These are phyloP conservation scores for Schizochytrium sp. DNA, from an alignment of 108 stramenopile genomes.

Conservation along the genomic window DNA sequence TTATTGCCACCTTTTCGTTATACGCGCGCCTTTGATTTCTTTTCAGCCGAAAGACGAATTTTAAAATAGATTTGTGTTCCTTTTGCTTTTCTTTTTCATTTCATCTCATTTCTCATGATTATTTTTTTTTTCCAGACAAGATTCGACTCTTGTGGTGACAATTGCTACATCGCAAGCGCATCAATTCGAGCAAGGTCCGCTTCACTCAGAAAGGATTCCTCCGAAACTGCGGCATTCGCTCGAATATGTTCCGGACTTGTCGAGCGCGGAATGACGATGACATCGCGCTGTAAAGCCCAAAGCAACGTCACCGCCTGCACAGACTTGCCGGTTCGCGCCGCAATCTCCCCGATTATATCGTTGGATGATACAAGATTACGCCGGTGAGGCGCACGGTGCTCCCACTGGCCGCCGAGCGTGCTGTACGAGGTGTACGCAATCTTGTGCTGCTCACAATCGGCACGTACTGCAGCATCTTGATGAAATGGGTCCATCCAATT, in stretches of 20 bases:
- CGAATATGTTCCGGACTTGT: not conserved
- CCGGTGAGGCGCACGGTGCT: not conserved
- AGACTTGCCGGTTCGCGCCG: not conserved
- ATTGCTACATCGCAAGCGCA: not conserved
- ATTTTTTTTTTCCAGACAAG: too few species aligned
- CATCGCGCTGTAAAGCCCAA: slow-evolving; percentile 31
- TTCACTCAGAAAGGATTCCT: not conserved
- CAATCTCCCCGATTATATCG: not conserved
- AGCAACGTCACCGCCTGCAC: slow-evolving; percentile 15
- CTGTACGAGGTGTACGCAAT: slow-evolving; percentile 42
- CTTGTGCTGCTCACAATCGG: slow-evolving; percentile 5
- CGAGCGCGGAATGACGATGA: slow-evolving; percentile 27
- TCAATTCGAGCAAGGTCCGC: not conserved
- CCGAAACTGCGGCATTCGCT: not conserved
- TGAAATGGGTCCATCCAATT: slow-evolving; percentile 52
- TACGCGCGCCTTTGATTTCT: too few species aligned
- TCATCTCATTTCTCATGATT: too few species aligned
- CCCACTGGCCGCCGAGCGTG: slow-evolving; percentile 38
- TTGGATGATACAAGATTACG: slow-evolving; percentile 24
- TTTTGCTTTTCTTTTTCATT: too few species aligned
- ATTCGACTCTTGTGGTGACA: too few species aligned
- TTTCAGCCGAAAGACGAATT: too few species aligned
- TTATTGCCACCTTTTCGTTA: too few species aligned
- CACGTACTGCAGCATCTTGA: slow-evolving; percentile 30
- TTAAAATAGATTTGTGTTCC: too few species aligned